phyloP scores from a whole-genome alignment of 441 rosid species.

The Erysimum pusillum region DNA sequence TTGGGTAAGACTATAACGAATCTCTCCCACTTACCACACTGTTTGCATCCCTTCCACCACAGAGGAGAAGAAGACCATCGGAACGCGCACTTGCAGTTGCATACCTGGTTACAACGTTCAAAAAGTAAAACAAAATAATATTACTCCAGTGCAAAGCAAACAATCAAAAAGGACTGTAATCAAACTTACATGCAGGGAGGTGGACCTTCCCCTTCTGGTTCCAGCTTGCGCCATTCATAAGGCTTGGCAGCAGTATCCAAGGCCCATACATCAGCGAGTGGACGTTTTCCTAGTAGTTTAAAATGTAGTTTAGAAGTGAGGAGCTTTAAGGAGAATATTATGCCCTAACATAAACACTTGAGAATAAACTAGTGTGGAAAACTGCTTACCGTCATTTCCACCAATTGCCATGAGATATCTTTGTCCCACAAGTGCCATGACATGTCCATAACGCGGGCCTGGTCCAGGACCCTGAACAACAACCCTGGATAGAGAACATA shows the following conservation, averaged over 20 bases:
- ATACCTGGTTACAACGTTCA: constrained; percentile 69
- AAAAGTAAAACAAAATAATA: constrained; percentile 10
- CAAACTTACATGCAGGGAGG: constrained; percentile 97
- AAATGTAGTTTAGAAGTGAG: constrained; percentile 35
- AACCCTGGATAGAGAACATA: constrained; percentile 65
- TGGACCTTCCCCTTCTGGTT: constrained; percentile 99
- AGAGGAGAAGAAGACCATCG: constrained; percentile 98
- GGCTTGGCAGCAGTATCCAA: constrained; percentile 99
- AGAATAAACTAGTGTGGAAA: constrained; percentile 5
- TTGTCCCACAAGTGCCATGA: constrained; percentile 99
- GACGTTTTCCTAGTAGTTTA: constrained; percentile 82
- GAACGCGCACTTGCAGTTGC: constrained; percentile 99
- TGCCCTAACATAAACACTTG: constrained; percentile 17
- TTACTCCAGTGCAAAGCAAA: constrained; percentile 27
- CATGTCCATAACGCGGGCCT: constrained; percentile 99
- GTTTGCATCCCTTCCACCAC: constrained; percentile 98
- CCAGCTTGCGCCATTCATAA: constrained; percentile 99
- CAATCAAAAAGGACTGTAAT: constrained; percentile 27
- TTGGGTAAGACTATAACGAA: constrained; percentile 18
- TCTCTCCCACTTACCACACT: constrained; percentile 82
- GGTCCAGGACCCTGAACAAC: constrained; percentile 99
- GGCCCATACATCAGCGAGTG: constrained; percentile 99
- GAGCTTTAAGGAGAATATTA: constrained; percentile 18
- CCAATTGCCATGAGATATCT: constrained; percentile 99
- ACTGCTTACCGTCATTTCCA: constrained; percentile 91